Conservation (phyloP, 2,329 filamentous ascomycete species). For the Samsoniella hepiali region DNA sequence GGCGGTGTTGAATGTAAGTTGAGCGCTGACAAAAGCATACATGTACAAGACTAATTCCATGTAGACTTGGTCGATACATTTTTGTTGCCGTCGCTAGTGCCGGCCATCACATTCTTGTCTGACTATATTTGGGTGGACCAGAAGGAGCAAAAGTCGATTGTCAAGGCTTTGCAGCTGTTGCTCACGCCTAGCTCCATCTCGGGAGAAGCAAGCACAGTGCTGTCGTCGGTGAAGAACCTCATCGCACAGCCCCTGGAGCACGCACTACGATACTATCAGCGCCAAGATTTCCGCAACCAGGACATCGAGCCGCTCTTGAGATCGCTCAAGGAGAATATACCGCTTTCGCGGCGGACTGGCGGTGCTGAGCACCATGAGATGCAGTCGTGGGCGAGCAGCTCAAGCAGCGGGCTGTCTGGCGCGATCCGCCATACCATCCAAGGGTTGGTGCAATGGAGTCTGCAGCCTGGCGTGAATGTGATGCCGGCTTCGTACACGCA, state of each 20-base stretch:
- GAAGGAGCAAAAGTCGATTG: constrained; percentile 62
- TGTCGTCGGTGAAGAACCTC: constrained; percentile 67
- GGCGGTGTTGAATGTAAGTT: constrained; percentile 70
- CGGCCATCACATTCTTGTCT: constrained; percentile 68
- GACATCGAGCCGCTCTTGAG: constrained; percentile 67
- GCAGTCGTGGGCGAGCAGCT: constrained; percentile 60
- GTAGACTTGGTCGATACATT: constrained; percentile 75
- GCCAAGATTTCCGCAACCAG: constrained; percentile 62
- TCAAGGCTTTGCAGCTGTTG: constrained; percentile 70
- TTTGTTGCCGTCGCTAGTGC: constrained; percentile 72
- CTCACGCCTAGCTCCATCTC: constrained; percentile 68
- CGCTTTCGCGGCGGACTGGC: constrained; percentile 57
- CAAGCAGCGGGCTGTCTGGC: constrained; percentile 53
- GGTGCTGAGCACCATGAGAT: constrained; percentile 64
- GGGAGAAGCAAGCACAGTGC: constrained; percentile 67
- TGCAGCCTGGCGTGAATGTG: constrained; percentile 51
- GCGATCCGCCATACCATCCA: constrained; percentile 60
- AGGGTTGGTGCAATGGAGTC: constrained; percentile 63
- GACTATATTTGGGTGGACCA: constrained; percentile 67
- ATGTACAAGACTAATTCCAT: constrained; percentile 21
- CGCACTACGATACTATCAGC: constrained; percentile 63
- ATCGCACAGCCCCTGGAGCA: constrained; percentile 67
- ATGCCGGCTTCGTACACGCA: constrained; percentile 69
- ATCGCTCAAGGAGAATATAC: constrained; percentile 60
- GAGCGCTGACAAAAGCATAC: too few relatives aligned